Evolutionary conservation across 108 stramenopile species (phyloP).

Genomic region (Nannochloropsis gaditana): DNA sequence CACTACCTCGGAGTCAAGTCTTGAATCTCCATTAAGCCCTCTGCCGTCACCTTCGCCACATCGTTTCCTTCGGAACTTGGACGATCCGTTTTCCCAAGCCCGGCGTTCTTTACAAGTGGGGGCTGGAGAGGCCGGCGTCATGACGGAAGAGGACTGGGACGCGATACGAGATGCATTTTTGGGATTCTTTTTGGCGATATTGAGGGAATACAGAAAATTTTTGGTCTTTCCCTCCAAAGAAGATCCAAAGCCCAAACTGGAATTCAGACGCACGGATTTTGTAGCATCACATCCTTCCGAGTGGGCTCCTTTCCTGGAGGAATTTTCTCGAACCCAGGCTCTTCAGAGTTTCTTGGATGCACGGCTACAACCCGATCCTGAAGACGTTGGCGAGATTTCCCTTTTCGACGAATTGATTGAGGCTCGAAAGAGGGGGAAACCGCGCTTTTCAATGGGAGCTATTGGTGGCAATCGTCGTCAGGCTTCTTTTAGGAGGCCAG

Average conservation of each 20-base stretch:
- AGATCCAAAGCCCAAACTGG: constrained; percentile 27
- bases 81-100: background rate
- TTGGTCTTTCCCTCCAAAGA: constrained; percentile 41
- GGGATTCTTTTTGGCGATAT: constrained; percentile 46
- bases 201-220: constrained; percentile 41
- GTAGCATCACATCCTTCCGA: constrained; percentile 29
- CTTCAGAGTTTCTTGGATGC: constrained; percentile 42
- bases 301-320: constrained; percentile 25
- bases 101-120: background rate
- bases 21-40: background rate
- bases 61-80: background rate
- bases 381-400: constrained; percentile 26
- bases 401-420: constrained; percentile 33
- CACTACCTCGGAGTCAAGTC: background rate
- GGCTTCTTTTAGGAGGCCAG: background rate
- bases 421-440: constrained; percentile 27
- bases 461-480: background rate
- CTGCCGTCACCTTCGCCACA: background rate
- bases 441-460: background rate
- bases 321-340: constrained; percentile 28
- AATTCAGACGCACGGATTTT: constrained; percentile 26
- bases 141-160: constrained; percentile 19
- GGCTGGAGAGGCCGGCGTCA: background rate
- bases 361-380: constrained; percentile 36
- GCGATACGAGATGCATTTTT: constrained; percentile 47